These are phyloP conservation scores for Claviceps pusilla DNA, from an alignment of 2,329 filamentous ascomycete genomes.

Conservation along the genomic window DNA sequence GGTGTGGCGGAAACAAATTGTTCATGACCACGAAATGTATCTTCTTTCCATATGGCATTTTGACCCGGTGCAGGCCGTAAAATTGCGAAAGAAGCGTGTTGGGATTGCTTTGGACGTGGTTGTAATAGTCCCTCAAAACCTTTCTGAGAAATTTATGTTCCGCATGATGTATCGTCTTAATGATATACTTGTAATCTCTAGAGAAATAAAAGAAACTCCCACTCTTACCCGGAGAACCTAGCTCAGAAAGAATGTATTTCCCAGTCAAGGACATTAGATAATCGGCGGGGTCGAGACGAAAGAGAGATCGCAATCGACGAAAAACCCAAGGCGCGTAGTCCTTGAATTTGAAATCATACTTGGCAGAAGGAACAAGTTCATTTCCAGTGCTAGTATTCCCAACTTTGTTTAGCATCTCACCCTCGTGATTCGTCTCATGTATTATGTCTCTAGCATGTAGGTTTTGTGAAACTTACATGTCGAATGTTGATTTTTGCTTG, in stretches of 20 bases:
- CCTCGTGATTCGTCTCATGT: not conserved
- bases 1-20: conserved; percentile 92
- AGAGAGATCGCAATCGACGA: conserved; percentile 72
- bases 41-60: conserved; percentile 95
- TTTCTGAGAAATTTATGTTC: conserved; percentile 81
- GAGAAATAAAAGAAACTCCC: conserved; percentile 99
- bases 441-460: too few relatives aligned
- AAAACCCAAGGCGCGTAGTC: conserved; percentile 99
- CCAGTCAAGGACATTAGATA: conserved; percentile 96
- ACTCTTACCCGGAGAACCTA: conserved; percentile 93
- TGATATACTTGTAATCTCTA: conserved; percentile 98
- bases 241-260: conserved; percentile 95
- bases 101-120: conserved; percentile 81
- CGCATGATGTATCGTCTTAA: conserved; percentile 96
- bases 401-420: not conserved
- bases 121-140: conserved; percentile 81
- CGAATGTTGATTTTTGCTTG: conserved; percentile 96
- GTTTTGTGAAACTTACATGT: conserved; percentile 52
- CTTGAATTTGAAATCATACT: conserved; percentile 99
- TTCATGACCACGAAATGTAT: conserved; percentile 99
- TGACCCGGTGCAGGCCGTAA: conserved; percentile 91
- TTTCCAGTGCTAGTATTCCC: conserved; percentile 60
- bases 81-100: conserved; percentile 97
- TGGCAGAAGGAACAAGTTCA: conserved; percentile 90
- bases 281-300: conserved; percentile 87